Evolutionary conservation across 805 yeast genomes (phyloP).

Genomic region (Lachancea cidri): DNA sequence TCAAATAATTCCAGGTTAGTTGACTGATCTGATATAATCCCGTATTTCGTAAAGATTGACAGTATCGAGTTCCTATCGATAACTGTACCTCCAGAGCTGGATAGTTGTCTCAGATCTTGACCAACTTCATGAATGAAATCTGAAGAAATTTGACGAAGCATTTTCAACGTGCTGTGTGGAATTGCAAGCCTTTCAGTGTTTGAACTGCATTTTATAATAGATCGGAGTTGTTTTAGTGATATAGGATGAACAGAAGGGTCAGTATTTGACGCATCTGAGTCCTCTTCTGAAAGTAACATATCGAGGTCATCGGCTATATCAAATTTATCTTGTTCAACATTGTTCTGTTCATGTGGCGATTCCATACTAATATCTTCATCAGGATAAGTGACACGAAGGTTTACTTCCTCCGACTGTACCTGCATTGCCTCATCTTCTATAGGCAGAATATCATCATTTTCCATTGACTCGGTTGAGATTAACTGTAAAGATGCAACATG

Average conservation of each 20-base stretch:
- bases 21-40: conserved; percentile 11
- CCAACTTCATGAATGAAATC: background rate
- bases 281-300: no score
- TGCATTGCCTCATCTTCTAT: no score
- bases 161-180: background rate
- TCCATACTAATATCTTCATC: no score
- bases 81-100: background rate
- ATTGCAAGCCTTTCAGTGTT: background rate
- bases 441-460: no score
- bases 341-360: no score
- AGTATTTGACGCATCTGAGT: no score
- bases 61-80: conserved; percentile 14
- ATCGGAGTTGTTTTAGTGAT: background rate
- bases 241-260: background rate
- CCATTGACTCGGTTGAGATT: no score
- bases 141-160: background rate
- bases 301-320: no score
- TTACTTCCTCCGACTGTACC: no score
- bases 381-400: no score
- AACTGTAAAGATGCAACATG: no score
- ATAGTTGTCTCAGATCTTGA: background rate
- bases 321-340: no score
- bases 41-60: conserved; percentile 12
- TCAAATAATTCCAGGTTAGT: conserved; percentile 23
- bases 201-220: background rate